These are phyloP conservation scores for Hygrocybe coccinea DNA, from an alignment of 768 basidiomycete genomes.

Conservation along the genomic window DNA sequence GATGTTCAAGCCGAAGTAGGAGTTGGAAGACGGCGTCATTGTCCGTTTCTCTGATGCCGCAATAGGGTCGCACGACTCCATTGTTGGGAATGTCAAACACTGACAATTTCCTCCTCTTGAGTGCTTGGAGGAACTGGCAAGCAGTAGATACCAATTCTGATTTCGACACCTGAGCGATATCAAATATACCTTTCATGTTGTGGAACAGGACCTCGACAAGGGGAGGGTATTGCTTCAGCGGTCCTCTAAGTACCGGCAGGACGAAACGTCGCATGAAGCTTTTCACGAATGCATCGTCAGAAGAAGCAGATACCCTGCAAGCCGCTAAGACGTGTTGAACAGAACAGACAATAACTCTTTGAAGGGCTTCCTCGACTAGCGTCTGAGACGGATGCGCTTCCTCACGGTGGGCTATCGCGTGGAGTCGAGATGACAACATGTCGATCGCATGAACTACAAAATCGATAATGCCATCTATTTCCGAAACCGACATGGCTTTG, in stretches of 20 bases:
- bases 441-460: constrained; percentile 14
- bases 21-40: constrained; percentile 17
- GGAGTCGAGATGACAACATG: constrained; percentile 10
- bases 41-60: constrained; percentile 10
- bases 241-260: not conserved
- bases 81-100: constrained; percentile 11
- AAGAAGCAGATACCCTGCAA: too few relatives aligned
- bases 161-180: constrained; percentile 14
- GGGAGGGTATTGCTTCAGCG: constrained; percentile 12
- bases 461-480: constrained; percentile 10
- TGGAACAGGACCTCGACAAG: constrained; percentile 13
- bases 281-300: not conserved
- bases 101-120: constrained; percentile 10
- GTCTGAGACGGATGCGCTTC: too few relatives aligned
- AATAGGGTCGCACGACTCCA: constrained; percentile 15
- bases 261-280: constrained; percentile 11
- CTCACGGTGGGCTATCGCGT: not conserved
- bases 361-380: too few relatives aligned
- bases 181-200: constrained; percentile 14
- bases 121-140: constrained; percentile 10
- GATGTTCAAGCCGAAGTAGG: constrained; percentile 10
- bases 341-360: too few relatives aligned
- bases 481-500: not conserved
- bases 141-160: constrained; percentile 6
- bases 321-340: too few relatives aligned